Evolutionary conservation across 176 grass and related monocot genomes (phyloP), one percentile per base, ranked within the genome.

Genomic region (Neostapfia colusana): DNA sequence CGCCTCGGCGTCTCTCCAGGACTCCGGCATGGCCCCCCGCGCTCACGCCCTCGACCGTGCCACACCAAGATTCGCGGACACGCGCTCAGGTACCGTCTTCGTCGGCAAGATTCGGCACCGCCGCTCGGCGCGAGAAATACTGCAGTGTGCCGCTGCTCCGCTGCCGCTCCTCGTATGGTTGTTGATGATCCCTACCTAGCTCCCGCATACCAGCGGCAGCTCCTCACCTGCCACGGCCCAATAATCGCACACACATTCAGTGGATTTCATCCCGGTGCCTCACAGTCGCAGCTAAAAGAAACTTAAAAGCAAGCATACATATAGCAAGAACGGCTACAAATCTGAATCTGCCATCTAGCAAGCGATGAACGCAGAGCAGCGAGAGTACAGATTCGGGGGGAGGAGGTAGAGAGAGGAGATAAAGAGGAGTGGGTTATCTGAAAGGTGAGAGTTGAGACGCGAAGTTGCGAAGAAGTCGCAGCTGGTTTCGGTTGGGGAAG

Each of bases 261-360:
- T 45, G 48, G 57, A 15, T 45, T 73, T 65, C 65, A 27, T 20
- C 46, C 21, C 57, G 9, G 65, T n/a, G 45, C 18, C 45, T 34
- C 41, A 40, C 67, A 78, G 34, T 56, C 26, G n/a, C n/a, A 53
- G 10, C 63, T 49, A 55, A 3, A 20, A 48, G 14, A 69, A 81
- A 24, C 63, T 68, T 6, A 63, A 54, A 53, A 80, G 39, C 53
- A 64, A 76, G 18, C 63, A 46, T 64, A 37, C 41, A 40, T 8
- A 70, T 39, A 20, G 17, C 46, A 66, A 24, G 36, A 64, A 38
- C 28, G 42, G 15, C 11, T 49, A 3, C 48, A 65, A 87, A 87
- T 87, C 73, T 87, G 79, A 87, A 77, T 77, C 79, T 82, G 77
- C 58, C 77, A 77, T 46, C 79, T 65, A 86, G 41, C 62, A 48